Base-by-base conservation (phyloP, 208 protist species). In the Acanthamoeba lenticulata region DNA sequence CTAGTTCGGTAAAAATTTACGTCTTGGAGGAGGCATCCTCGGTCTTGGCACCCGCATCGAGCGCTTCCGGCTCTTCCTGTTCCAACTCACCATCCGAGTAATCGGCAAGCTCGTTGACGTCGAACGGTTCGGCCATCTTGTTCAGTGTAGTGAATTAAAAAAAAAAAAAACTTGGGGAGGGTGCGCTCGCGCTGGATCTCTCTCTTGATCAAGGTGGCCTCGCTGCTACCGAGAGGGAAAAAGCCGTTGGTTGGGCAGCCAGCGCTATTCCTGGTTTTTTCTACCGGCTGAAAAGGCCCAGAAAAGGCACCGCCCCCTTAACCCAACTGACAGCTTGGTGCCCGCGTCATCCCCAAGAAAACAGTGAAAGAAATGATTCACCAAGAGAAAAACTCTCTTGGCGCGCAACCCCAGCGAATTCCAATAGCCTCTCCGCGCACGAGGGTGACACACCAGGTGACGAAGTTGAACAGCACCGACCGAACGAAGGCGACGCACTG, bases 51-150 rank as follows among this genome's bases (percentile, higher is more conserved):
- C 69, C 69, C 69, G 69, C 38, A 15, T 79, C 69, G n/a, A 79
- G 29, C 38, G 69, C 29, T 19, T 79, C 69, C 69, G 40, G 69
- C 24, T 79, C 69, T 36, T 79, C 69, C 15, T 79, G 32, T 44
- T 88, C 79, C 40, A 88, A 44, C 40, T 88, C 79, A 34, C 47
- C 79, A 49, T 88, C 79, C 7, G 40, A 49, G 79, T 88, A 88
- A 60, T 88, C 79, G 38, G 47, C 79, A 88, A 88, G 79, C 44
- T 88, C 79, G 21, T 49, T 62, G 29, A 60, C 47, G 44, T 88
- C 79, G 27, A 62, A 49, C 52, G 47, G 79, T 44, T 88, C 79
- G 47, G 79, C 47, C 79, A 88, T 88, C 4, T 34, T 88, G 40
- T 1, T 38, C 17, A 27, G 52, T 60, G 52, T 60, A 21, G 52